Evolutionary conservation across 352 stramenopile species (phyloP).

Genomic region (Pythium dissotocum): DNA sequence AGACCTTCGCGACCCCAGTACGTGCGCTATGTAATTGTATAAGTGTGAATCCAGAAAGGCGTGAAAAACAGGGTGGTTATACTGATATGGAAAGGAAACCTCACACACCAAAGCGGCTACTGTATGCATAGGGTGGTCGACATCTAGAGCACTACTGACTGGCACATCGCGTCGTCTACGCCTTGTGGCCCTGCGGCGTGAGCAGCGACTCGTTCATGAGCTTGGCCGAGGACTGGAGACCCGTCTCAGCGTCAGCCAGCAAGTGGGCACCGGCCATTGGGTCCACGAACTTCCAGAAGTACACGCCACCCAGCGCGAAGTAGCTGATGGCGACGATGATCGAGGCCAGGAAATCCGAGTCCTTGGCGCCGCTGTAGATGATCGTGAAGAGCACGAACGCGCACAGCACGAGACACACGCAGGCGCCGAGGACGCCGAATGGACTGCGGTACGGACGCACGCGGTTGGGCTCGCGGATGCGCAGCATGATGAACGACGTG

Average conservation of each 20-base stretch:
- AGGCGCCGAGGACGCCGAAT: conserved; percentile 53
- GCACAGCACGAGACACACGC: conserved; percentile 51
- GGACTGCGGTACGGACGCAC: conserved; percentile 54
- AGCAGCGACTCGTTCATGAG: conserved; percentile 32
- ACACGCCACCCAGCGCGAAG: conserved; percentile 46
- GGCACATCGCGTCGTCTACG: background rate
- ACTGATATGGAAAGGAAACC: background rate
- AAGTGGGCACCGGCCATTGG: conserved; percentile 13
- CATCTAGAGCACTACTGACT: background rate
- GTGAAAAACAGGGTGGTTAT: background rate
- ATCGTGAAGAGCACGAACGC: conserved; percentile 52
- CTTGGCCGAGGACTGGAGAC: conserved; percentile 11
- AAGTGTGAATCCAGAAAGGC: background rate
- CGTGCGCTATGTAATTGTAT: background rate
- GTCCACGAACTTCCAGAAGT: conserved; percentile 25
- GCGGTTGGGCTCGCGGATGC: conserved; percentile 46
- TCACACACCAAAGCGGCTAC: background rate
- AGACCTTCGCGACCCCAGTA: background rate
- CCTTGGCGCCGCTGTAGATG: conserved; percentile 58
- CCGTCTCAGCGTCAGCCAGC: conserved; percentile 21
- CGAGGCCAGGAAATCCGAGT: conserved; percentile 59
- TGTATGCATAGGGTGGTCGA: background rate
- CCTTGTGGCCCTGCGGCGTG: conserved; percentile 24
- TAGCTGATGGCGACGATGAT: conserved; percentile 49
- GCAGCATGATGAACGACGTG: conserved; percentile 59